Percentiles rank a stretch among this genome's conserved stretches.
Evolutionary conservation across 2,329 filamentous ascomycete genomes (phyloP).

Genomic region (Aspergillus proliferans): DNA sequence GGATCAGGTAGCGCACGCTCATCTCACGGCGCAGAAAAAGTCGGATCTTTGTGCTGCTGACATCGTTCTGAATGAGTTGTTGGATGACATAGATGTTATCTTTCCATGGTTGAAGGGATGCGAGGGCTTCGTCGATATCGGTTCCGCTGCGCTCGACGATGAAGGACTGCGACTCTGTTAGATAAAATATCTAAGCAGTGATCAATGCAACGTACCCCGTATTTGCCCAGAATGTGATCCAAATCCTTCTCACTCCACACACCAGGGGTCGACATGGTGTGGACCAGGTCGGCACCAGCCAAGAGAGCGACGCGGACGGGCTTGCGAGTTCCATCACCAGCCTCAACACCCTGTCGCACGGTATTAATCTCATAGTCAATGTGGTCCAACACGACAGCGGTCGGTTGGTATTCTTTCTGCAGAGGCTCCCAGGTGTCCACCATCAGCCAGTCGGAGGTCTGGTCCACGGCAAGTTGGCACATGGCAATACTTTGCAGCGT

Average conservation of each 20-base stretch:
- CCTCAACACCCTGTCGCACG: slow-evolving; percentile 66
- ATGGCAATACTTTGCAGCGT: slow-evolving; percentile 58
- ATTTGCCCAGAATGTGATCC: slow-evolving; percentile 78
- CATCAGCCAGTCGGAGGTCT: slow-evolving; percentile 73
- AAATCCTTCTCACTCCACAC: slow-evolving; percentile 83
- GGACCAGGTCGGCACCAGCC: slow-evolving; percentile 69
- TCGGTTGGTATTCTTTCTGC: slow-evolving; percentile 78
- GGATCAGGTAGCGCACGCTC: slow-evolving; percentile 72
- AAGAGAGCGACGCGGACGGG: slow-evolving; percentile 71
- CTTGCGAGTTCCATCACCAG: slow-evolving; percentile 58
- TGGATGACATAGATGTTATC: slow-evolving; percentile 84
- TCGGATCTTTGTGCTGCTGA: slow-evolving; percentile 76
- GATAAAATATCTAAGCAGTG: not conserved
- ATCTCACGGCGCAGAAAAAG: slow-evolving; percentile 72
- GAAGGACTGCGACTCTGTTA: slow-evolving; percentile 48
- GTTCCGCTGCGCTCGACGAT: slow-evolving; percentile 84
- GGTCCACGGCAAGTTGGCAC: slow-evolving; percentile 71
- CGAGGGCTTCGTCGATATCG: slow-evolving; percentile 79
- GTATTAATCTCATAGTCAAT: slow-evolving; percentile 86
- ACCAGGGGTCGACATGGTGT: slow-evolving; percentile 63
- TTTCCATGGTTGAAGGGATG: slow-evolving; percentile 73
- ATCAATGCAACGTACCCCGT: slow-evolving; percentile 47
- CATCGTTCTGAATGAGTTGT: slow-evolving; percentile 80
- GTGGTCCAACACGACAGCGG: slow-evolving; percentile 82
- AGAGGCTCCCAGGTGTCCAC: slow-evolving; percentile 87